Evolutionary conservation across 257 asterid species (phyloP).

Genomic region (Solanum rostratum): DNA sequence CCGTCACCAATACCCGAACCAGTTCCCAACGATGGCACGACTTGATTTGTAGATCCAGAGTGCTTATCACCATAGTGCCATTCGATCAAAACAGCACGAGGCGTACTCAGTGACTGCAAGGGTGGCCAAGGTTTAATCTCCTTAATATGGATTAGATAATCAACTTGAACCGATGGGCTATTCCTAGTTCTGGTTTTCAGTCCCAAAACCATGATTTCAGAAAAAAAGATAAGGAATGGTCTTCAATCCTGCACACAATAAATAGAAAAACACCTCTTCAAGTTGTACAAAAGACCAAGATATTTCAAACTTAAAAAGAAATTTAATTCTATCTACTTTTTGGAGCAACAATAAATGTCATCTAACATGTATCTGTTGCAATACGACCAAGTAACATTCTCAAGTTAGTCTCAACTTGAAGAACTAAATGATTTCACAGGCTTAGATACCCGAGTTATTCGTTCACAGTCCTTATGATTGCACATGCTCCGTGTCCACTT

Average conservation of each 20-base stretch:
- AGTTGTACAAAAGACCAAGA: background rate
- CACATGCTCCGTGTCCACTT: background rate
- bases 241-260: background rate
- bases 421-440: background rate
- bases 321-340: background rate
- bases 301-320: background rate
- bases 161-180: conserved; percentile 34
- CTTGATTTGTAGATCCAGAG: conserved; percentile 41
- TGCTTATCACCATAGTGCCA: conserved; percentile 57
- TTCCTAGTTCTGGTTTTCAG: conserved; percentile 43
- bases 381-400: background rate
- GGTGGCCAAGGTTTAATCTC: conserved; percentile 92
- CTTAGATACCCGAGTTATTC: background rate
- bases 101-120: conserved; percentile 42
- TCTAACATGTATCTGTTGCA: background rate
- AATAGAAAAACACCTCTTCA: background rate
- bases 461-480: background rate
- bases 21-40: background rate
- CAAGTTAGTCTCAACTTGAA: background rate
- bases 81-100: conserved; percentile 58
- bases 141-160: conserved; percentile 39
- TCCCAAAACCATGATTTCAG: conserved; percentile 75
- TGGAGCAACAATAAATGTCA: background rate
- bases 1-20: conserved; percentile 50
- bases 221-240: background rate